phyloP scores from a whole-genome alignment of 108 stramenopile genomes.

The Cyclotella cryptica region DNA sequence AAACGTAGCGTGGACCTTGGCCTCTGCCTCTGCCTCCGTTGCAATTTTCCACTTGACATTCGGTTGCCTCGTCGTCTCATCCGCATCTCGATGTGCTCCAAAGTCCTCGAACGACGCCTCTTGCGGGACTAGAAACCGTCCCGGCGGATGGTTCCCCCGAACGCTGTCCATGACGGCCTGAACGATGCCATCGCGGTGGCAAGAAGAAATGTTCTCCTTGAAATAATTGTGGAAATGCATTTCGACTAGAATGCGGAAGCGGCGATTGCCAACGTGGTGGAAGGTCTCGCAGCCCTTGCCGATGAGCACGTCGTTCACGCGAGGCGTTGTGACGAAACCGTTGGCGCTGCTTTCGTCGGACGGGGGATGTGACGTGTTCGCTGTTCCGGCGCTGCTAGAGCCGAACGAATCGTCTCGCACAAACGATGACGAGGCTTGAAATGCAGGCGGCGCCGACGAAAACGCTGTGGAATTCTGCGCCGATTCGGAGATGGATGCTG shows the following conservation, averaged over 20 bases:
- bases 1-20: conserved; percentile 33
- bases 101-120: background rate
- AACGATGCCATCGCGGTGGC: conserved; percentile 10
- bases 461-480: too few relatives aligned
- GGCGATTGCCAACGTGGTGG: conserved; percentile 44
- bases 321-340: conserved; percentile 1
- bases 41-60: conserved; percentile 36
- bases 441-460: too few relatives aligned
- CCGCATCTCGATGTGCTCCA: background rate
- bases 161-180: conserved; percentile 20
- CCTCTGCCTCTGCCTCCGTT: conserved; percentile 10
- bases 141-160: conserved; percentile 28
- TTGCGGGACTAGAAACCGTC: conserved; percentile 33
- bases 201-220: background rate
- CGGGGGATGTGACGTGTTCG: too few relatives aligned
- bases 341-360: background rate
- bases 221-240: conserved; percentile 34
- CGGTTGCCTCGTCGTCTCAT: background rate
- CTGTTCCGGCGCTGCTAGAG: too few relatives aligned
- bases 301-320: conserved; percentile 46
- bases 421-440: too few relatives aligned
- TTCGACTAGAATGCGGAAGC: conserved; percentile 39
- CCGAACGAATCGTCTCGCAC: too few relatives aligned
- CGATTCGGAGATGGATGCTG: too few relatives aligned
- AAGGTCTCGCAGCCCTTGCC: conserved; percentile 7